A percentile compares a stretch with the other conserved stretches of the same genome.
These are phyloP conservation scores for Rhododendron ferrugineum DNA, from an alignment of 148 eudicot species.

Conservation along the genomic window DNA sequence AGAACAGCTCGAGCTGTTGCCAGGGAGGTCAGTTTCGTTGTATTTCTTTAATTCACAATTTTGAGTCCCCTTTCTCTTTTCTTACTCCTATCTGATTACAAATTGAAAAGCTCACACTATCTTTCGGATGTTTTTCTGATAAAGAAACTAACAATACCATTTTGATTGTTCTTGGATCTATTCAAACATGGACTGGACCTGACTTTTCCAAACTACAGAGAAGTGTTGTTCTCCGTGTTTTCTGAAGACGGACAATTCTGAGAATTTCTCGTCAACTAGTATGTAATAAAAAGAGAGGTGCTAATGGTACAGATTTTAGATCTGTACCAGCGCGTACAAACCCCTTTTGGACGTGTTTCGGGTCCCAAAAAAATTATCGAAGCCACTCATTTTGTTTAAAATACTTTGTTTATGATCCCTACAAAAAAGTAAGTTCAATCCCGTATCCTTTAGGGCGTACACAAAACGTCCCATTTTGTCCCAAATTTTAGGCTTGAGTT, in stretches of 20 bases:
- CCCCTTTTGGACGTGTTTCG: too few relatives aligned
- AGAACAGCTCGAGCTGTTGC: conserved; percentile 93
- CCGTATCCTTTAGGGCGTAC: too few relatives aligned
- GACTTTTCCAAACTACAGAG: neutral
- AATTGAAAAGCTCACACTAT: neutral
- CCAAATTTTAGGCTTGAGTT: too few relatives aligned
- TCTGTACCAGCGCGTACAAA: too few relatives aligned
- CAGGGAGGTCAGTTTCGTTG: conserved; percentile 56
- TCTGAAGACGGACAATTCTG: neutral
- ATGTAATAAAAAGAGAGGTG: conserved; percentile 6
- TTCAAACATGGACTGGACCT: neutral
- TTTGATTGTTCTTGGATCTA: neutral
- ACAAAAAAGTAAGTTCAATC: too few relatives aligned
- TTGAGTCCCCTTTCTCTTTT: neutral
- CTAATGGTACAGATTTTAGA: too few relatives aligned
- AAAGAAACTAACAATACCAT: neutral
- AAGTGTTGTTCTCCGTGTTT: neutral
- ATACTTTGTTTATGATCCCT: too few relatives aligned
- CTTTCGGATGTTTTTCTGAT: neutral
- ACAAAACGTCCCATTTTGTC: too few relatives aligned
- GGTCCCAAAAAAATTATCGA: too few relatives aligned
- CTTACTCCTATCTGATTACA: neutral
- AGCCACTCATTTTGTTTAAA: too few relatives aligned
- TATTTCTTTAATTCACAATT: neutral
- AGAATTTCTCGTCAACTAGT: neutral